A percentile compares a stretch with the other conserved stretches of the same genome.
phyloP scores from a whole-genome alignment of 345 rosid genomes.

The Acer yangbiense region DNA sequence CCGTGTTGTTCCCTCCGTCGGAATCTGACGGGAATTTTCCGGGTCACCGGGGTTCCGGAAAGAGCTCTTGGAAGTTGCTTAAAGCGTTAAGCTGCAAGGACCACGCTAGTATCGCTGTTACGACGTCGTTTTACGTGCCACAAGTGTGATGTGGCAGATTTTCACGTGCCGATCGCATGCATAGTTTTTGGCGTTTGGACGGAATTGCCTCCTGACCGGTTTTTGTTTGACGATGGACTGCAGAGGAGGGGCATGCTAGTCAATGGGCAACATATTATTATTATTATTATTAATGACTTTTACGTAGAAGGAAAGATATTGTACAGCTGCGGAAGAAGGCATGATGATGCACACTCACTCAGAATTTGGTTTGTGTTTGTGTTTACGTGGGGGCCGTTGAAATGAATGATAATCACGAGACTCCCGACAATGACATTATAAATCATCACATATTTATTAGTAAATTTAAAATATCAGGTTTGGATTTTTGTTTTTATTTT shows the following conservation, averaged over 20 bases:
- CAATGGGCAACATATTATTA: background rate
- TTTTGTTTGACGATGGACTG: background rate
- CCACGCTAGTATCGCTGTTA: constrained; percentile 51
- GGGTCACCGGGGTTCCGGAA: constrained; percentile 33
- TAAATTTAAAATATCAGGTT: background rate
- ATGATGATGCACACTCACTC: constrained; percentile 1
- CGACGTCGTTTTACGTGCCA: constrained; percentile 52
- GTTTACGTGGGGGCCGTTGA: constrained; percentile 15
- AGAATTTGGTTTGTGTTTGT: background rate
- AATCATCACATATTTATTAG: background rate
- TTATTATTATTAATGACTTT: background rate
- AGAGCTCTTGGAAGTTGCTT: constrained; percentile 52
- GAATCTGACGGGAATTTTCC: constrained; percentile 26
- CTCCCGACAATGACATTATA: constrained; percentile 42
- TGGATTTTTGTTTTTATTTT: constrained; percentile 14
- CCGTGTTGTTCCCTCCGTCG: constrained; percentile 40
- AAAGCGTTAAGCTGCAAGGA: constrained; percentile 69
- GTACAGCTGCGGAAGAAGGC: constrained; percentile 19
- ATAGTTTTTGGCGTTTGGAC: background rate
- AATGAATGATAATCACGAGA: constrained; percentile 49
- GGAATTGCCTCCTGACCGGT: background rate
- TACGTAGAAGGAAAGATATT: constrained; percentile 23
- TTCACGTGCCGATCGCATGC: constrained; percentile 7
- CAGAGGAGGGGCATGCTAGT: constrained; percentile 11
- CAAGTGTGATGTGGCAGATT: constrained; percentile 17